A percentile compares a stretch with the other conserved stretches of the same genome.
Evolutionary conservation across 225 moss, liverwort and hornwort genomes (phyloP).

Genomic region (Bryum argenteum): DNA sequence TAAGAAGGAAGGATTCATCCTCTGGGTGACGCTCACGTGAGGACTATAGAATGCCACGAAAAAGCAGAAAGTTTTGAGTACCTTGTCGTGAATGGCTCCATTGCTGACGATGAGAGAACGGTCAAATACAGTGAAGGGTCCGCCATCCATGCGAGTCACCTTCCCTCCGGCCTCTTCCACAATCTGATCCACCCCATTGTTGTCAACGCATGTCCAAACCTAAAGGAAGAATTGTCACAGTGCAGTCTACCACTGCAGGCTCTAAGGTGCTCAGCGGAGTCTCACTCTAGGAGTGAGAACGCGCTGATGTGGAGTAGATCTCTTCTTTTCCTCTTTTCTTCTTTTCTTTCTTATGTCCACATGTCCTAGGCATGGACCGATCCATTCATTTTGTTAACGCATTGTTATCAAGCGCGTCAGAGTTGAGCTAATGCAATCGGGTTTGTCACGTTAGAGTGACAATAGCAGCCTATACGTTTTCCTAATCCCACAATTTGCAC

Average conservation of each 20-base stretch:
- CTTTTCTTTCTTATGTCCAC: not conserved
- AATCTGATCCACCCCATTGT: constrained; percentile 49
- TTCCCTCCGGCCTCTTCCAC: constrained; percentile 98
- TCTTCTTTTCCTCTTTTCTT: too few species aligned
- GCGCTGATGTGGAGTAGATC: not conserved
- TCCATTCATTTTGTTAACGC: not conserved
- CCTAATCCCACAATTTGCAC: constrained; percentile 17
- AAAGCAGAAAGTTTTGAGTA: constrained; percentile 13
- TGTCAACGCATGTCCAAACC: constrained; percentile 13
- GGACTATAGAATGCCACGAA: not conserved
- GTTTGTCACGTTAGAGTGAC: not conserved
- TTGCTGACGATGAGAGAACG: constrained; percentile 90
- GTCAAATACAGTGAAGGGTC: constrained; percentile 81
- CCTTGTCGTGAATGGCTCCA: constrained; percentile 82
- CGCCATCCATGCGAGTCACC: constrained; percentile 94
- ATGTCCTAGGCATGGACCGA: not conserved
- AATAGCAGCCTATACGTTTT: constrained; percentile 13
- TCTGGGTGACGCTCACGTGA: not conserved
- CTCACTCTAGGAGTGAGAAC: constrained; percentile 11
- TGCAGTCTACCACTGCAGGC: not conserved
- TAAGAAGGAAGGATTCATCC: not conserved
- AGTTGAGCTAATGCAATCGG: not conserved
- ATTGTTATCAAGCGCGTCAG: not conserved
- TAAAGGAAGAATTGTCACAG: constrained; percentile 2
- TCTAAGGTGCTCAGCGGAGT: not conserved